Evolutionary conservation across 176 grass and related monocot species (phyloP).

Genomic region (Musa acuminata): DNA sequence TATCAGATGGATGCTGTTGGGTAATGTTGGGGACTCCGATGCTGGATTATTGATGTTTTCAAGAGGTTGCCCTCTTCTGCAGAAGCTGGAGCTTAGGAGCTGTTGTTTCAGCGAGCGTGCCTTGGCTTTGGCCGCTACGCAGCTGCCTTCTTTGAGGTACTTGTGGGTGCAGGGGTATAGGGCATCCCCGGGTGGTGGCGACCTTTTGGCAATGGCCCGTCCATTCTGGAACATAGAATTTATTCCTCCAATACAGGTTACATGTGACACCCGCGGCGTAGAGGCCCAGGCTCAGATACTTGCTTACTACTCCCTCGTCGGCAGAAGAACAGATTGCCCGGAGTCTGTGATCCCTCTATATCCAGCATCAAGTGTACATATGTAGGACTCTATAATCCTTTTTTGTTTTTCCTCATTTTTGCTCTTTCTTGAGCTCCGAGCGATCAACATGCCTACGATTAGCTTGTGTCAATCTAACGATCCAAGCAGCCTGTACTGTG

Average conservation of each 20-base stretch:
- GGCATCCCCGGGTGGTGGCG: slow-evolving; percentile 1
- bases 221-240: slow-evolving; percentile 35
- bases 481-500: background rate
- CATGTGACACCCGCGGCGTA: background rate
- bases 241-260: slow-evolving; percentile 5
- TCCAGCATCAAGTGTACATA: background rate
- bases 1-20: slow-evolving; percentile 17
- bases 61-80: background rate
- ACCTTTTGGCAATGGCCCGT: slow-evolving; percentile 15
- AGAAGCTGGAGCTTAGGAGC: slow-evolving; percentile 24
- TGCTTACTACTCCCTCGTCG: slow-evolving; percentile 30
- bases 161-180: slow-evolving; percentile 34
- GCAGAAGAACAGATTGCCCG: slow-evolving; percentile 23
- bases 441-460: background rate
- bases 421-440: background rate
- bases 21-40: slow-evolving; percentile 29
- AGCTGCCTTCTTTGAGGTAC: slow-evolving; percentile 26
- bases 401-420: background rate
- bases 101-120: slow-evolving; percentile 21
- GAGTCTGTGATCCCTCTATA: slow-evolving; percentile 9
- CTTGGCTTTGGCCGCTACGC: slow-evolving; percentile 13
- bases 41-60: slow-evolving; percentile 3
- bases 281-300: slow-evolving; percentile 26
- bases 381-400: background rate
- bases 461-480: no score